Evolutionary conservation across 441 rosid genomes (phyloP).

Genomic region (Euphorbia corollata): DNA sequence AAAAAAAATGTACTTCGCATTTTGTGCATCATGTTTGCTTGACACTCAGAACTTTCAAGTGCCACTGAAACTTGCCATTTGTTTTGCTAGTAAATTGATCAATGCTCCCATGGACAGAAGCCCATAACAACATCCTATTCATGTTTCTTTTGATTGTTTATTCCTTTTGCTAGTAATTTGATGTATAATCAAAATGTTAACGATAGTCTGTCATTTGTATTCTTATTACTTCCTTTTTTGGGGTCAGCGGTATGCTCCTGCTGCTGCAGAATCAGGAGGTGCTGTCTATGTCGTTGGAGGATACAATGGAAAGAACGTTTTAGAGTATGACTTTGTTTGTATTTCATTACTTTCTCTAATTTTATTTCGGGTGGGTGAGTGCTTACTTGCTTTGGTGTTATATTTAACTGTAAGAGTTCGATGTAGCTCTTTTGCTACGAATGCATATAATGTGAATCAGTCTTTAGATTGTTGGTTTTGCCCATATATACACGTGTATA

Average conservation of each 20-base stretch:
- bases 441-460: not conserved
- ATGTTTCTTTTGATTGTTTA: not conserved
- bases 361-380: not conserved
- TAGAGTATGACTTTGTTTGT: slow-evolving; percentile 28
- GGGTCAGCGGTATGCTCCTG: slow-evolving; percentile 33
- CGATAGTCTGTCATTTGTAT: not conserved
- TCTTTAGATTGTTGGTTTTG: too few relatives aligned
- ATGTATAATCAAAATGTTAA: not conserved
- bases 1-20: not conserved
- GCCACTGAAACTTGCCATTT: not conserved
- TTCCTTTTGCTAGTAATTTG: not conserved
- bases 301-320: slow-evolving; percentile 26
- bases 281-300: slow-evolving; percentile 39
- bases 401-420: not conserved
- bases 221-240: slow-evolving; percentile 3
- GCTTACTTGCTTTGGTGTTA: not conserved
- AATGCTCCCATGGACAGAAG: too few relatives aligned
- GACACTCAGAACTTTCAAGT: not conserved
- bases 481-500: too few relatives aligned
- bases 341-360: slow-evolving; percentile 6
- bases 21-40: not conserved
- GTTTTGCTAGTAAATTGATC: not conserved
- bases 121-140: too few relatives aligned
- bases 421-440: not conserved
- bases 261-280: slow-evolving; percentile 34